These are phyloP conservation scores for Solanum etuberosum DNA, from an alignment of 257 asterid species.

Conservation along the genomic window DNA sequence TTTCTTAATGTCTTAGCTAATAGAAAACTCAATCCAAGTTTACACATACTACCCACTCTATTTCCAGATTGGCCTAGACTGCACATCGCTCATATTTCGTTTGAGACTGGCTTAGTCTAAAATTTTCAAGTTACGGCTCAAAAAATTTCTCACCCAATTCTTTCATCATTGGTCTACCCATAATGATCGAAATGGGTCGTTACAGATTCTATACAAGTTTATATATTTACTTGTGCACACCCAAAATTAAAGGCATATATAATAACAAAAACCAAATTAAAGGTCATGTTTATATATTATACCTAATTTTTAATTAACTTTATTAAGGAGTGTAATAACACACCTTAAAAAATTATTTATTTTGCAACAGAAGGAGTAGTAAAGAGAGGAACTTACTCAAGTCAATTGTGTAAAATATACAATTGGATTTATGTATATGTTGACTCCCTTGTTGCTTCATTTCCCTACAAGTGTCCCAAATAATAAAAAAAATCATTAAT, in stretches of 20 bases:
- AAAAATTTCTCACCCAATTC: background rate
- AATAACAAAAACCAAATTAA: background rate
- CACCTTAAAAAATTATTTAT: background rate
- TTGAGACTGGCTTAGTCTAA: background rate
- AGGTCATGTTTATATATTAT: no score
- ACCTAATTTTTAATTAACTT: background rate
- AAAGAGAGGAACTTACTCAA: background rate
- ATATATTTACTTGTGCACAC: background rate
- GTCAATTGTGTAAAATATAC: background rate
- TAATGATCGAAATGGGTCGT: no score
- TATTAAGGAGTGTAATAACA: background rate
- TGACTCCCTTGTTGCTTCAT: background rate
- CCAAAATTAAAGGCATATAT: no score
- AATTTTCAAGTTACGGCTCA: background rate
- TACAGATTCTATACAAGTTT: no score
- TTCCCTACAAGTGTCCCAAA: background rate
- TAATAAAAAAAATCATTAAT: background rate
- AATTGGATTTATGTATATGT: background rate
- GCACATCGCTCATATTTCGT: background rate
- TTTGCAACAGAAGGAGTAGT: background rate
- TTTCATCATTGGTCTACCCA: background rate
- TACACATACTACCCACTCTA: background rate
- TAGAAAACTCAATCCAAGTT: background rate
- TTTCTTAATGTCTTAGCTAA: background rate
- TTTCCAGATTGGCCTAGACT: background rate